These are phyloP conservation scores for Phytomonas sp. DNA, from an alignment of 208 protist genomes.

Conservation along the genomic window DNA sequence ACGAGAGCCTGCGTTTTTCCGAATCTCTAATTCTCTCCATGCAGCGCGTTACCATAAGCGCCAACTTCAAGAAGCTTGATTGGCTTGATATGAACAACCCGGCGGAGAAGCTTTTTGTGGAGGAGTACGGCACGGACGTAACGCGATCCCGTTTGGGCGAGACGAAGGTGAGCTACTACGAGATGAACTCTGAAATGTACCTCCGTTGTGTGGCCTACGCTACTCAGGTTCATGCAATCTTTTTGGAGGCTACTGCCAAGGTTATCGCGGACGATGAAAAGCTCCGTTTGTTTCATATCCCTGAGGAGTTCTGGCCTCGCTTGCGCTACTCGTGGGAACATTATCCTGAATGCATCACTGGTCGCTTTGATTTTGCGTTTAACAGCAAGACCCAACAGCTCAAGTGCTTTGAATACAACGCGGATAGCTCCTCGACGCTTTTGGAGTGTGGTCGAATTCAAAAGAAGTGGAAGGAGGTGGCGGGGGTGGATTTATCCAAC, in stretches of 20 bases:
- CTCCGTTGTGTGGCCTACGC: slow-evolving; percentile 51
- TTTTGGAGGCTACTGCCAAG: slow-evolving; percentile 78
- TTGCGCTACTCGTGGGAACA: slow-evolving; percentile 72
- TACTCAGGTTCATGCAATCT: slow-evolving; percentile 68
- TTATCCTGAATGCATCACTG: slow-evolving; percentile 68
- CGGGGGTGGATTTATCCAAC: slow-evolving; percentile 49
- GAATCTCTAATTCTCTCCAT: slow-evolving; percentile 40
- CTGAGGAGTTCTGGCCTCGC: slow-evolving; percentile 78
- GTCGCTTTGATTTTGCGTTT: slow-evolving; percentile 87
- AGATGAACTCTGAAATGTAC: slow-evolving; percentile 67
- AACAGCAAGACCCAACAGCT: slow-evolving; percentile 59
- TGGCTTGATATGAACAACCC: slow-evolving; percentile 77
- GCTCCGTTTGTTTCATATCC: slow-evolving; percentile 62
- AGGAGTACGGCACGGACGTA: slow-evolving; percentile 75
- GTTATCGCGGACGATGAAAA: slow-evolving; percentile 71
- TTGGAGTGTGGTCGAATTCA: slow-evolving; percentile 85
- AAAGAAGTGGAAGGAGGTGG: slow-evolving; percentile 74
- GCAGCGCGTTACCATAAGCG: slow-evolving; percentile 37
- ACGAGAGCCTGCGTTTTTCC: slow-evolving; percentile 53
- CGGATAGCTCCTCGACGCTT: slow-evolving; percentile 83
- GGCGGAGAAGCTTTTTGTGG: slow-evolving; percentile 65
- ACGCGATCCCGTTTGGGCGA: slow-evolving; percentile 50
- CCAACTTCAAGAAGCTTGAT: slow-evolving; percentile 19
- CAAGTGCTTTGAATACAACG: slow-evolving; percentile 92
- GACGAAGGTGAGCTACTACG: slow-evolving; percentile 69